Base-by-base conservation (phyloP, 768 basidiomycete species). In the Rhizopogon vinicolor region DNA sequence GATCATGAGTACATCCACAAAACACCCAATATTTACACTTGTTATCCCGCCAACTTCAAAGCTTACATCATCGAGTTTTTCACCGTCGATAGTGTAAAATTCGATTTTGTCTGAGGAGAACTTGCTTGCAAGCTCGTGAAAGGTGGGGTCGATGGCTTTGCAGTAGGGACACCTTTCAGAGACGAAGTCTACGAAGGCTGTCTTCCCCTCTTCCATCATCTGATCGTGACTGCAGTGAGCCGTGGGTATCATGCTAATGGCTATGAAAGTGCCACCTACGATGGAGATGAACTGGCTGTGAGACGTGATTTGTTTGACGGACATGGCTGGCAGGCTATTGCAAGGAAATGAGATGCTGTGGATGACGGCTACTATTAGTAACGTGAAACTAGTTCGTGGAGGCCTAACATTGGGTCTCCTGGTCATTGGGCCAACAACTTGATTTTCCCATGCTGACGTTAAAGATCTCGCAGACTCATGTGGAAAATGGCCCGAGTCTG, bases 21-120 rank as follows among this genome's bases (percentile, higher is more conserved):
- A 9, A 18, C 3, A 45, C n/a, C 18, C 29, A 4, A 41, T 39
- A 52, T 37, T 25, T 22, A 55, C 37, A 2, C 19, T 22, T 16
- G 37, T 52, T 55, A 35, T 52, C 41, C 54, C 46, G 18, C 77
- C 77, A 54, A 80, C 79, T 67, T 85, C 82, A 57, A 78, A 68
- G 2, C 79, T 61, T 55, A 85, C 79, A 0, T 75, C 72, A 3
- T 59, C 44, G 54, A 78, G 78, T 35, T 72, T 73, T 61, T 90
- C 87, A 33, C 86, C 80, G 62, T 91, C 84, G 56, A 89, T 81
- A 65, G 87, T 88, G 77, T 82, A 85, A 72, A 86, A 89, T 10
- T 74, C 72, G 54, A 85, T 61, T 12, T 60, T 67, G 5, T 63
- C 51, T 52, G 59, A 62, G 7, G 64, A 62, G 0, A 50, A 50